These are phyloP conservation scores for Saccharum hybrid DNA, from an alignment of 202 grass and related monocot species.

Conservation along the genomic window DNA sequence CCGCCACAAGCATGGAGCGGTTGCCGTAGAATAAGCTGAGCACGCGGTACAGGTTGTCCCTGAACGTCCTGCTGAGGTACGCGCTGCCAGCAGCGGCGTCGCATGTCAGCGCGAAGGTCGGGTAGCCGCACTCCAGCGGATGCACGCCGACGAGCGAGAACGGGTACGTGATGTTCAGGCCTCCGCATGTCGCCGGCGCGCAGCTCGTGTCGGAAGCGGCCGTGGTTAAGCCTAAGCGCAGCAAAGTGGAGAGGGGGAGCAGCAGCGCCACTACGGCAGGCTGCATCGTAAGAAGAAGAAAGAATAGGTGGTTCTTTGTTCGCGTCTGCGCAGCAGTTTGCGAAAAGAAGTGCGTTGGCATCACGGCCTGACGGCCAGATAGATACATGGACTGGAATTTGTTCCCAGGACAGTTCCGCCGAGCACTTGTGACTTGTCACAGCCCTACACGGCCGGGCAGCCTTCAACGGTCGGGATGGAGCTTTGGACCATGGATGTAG, in stretches of 20 bases:
- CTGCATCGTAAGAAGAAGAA: background rate
- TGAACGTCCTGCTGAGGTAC: slow-evolving; percentile 14
- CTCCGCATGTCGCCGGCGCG: slow-evolving; percentile 18
- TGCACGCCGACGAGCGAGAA: slow-evolving; percentile 36
- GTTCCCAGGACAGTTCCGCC: too few relatives aligned
- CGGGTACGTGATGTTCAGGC: slow-evolving; percentile 33
- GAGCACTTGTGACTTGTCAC: too few relatives aligned
- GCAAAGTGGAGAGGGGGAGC: background rate
- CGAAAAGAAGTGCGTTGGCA: too few relatives aligned
- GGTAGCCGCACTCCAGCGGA: slow-evolving; percentile 13
- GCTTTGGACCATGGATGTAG: too few relatives aligned
- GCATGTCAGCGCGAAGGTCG: slow-evolving; percentile 27
- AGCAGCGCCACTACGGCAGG: background rate
- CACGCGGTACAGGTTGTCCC: background rate
- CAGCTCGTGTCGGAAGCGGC: background rate
- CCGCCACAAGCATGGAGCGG: background rate
- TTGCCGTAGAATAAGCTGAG: background rate
- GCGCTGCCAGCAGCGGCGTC: background rate
- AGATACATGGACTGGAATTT: too few relatives aligned
- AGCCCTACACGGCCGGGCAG: too few relatives aligned
- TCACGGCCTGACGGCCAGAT: too few relatives aligned
- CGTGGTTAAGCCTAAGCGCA: background rate
- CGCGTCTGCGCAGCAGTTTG: too few relatives aligned
- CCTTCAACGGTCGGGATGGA: too few relatives aligned
- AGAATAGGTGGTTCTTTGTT: background rate